Evolutionary conservation across 441 rosid species (phyloP), one percentile per base, ranked within the genome.

Genomic region (Arabidopsis lyrata): DNA sequence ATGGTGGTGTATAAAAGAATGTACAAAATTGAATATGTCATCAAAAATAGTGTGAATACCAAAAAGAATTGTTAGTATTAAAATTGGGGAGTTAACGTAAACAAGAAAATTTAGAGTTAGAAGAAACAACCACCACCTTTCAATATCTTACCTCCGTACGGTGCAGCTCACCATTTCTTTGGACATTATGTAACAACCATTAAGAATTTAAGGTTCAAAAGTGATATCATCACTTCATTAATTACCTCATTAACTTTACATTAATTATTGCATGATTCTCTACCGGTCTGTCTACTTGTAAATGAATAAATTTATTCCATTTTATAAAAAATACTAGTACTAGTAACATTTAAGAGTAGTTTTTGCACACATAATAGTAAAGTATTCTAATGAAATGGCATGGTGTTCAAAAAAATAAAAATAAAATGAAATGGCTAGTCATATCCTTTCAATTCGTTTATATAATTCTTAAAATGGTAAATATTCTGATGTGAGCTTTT

Each of bases 211-310:
- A 38, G 66, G 9, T 49, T 58, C 16, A 36, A 15, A 63, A 44
- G 41, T 74, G 66, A 74, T 57, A 74, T 74, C 72, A 58, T 58
- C 54, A 66, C 47, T 58, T 74, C 67, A 58, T 31, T 74, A 66
- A 39, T 38, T 5, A 73, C 52, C 52, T 73, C 13, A 64, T n/a
- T 73, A 22, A 63, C 39, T 73, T 57, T 8, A 13, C 65, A 64
- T 38, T 35, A 35, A 15, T 16, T 64, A 64, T 45, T 45, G 15
- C 58, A 45, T 27, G 22, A 32, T 32, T 63, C 29, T 63, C 38
- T n/a, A 63, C 47, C 18, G 1, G 34, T 24, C 27, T 31, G 20
- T 16, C 35, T n/a, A n/a, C 27, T 47, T 59, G 47, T 58, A 47
- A 55, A 5, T 34, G 5, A 7, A 34, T 34, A 34, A 34, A 34